Base-by-base conservation (phyloP, 176 grass and related monocot genomes). In the Otatea glauca region DNA sequence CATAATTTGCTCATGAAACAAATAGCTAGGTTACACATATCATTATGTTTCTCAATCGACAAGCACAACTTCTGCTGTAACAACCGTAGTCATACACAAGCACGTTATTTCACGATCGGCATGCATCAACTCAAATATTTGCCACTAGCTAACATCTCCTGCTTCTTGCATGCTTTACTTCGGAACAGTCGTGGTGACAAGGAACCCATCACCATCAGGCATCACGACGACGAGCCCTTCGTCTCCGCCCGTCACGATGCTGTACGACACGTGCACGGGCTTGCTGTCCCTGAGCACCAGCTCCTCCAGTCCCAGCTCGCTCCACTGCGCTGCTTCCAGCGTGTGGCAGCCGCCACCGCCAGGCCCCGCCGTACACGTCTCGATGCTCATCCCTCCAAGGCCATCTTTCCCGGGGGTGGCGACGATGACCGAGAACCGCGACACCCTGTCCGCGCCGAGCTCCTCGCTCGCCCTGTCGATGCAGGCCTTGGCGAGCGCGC, bases 241-340 rank as follows among this genome's bases (percentile, higher is more conserved):
- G 3, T 89, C 83, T 21, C 44, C 65, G 6, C 12, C 16, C 0
- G 87, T 44, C 44, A 92, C 75, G 54, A 95, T 82, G 13, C 47
- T 78, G 75, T 16, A 88, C 0, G 93, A 91, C 6, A 92, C 83
- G 60, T 77, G 91, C 64, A 93, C 87, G 2, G 96, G 96, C 76
- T 85, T 93, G 70, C 75, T 85, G 32, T 73, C 75, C 18, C 51
- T 47, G 56, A 98, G 43, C 34, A 81, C 68, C 4, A 98, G 62
- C 83, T 98, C 82, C 61, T 93, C 87, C 41, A 93, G 66, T 32
- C 91, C 96, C 5, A 93, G 72, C 18, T 92, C 89, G 43, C 55
- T 38, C 96, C 93, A 98, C 55, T 27, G 35, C 41, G 24, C 91
- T 2, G 66, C 62, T 39, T 81, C 55, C 0, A 85, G 29, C n/a